Conservation (phyloP, 2,329 filamentous ascomycete genomes). For the Sphaceloma murrayae region DNA sequence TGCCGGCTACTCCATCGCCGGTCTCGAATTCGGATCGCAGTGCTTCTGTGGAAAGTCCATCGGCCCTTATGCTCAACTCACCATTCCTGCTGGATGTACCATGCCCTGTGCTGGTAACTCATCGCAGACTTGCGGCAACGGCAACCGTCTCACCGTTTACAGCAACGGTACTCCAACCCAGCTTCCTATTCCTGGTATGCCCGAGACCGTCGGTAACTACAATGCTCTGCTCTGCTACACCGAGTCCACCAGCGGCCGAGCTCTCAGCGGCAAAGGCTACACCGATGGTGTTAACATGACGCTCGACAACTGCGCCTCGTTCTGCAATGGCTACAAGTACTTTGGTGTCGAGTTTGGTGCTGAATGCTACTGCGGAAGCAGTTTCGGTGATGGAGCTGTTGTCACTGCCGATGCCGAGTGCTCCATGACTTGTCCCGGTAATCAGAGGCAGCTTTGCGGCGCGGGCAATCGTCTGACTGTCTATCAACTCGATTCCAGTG, state of each 20-base stretch:
- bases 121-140: slow-evolving; percentile 26
- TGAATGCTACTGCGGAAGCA: slow-evolving; percentile 31
- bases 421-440: slow-evolving; percentile 24
- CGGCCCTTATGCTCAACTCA: slow-evolving; percentile 21
- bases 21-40: slow-evolving; percentile 27
- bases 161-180: slow-evolving; percentile 23
- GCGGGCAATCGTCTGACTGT: slow-evolving; percentile 24
- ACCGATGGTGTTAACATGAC: slow-evolving; percentile 29
- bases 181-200: slow-evolving; percentile 22
- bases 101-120: slow-evolving; percentile 27
- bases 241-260: slow-evolving; percentile 24
- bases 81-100: slow-evolving; percentile 27
- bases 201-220: slow-evolving; percentile 25
- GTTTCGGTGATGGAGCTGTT: slow-evolving; percentile 19
- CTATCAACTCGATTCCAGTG: slow-evolving; percentile 20
- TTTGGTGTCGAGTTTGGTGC: slow-evolving; percentile 33
- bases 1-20: slow-evolving; percentile 29
- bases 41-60: slow-evolving; percentile 30
- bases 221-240: slow-evolving; percentile 26
- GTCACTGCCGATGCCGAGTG: slow-evolving; percentile 22
- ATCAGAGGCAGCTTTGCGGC: slow-evolving; percentile 26
- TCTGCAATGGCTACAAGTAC: slow-evolving; percentile 30
- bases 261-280: slow-evolving; percentile 23
- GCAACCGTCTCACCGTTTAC: slow-evolving; percentile 28
- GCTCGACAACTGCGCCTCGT: slow-evolving; percentile 32